Evolutionary conservation across 371 early-diverging fungal genomes (phyloP), one percentile per base, ranked within the genome.

Genomic region (Mucor irregularis): DNA sequence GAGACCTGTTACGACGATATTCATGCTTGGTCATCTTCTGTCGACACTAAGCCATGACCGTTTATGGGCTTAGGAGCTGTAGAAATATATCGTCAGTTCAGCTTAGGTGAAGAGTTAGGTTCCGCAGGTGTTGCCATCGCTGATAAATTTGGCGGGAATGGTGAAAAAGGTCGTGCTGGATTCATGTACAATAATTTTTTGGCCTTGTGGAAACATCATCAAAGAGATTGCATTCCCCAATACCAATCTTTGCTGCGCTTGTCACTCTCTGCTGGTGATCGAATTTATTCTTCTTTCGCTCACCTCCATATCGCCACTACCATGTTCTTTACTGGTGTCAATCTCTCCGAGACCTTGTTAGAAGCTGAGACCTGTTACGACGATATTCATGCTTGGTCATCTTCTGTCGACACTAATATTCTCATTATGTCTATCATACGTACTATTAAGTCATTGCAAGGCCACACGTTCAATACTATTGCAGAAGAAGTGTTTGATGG

Each of bases 341-440:
- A 62, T 25, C 14, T 71, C 4, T 54, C 65, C 0, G 58, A 66
- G 34, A 55, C 58, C 0, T 17, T 77, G 26, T 34, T 45, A 1
- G 66, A 67, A 30, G 74, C 78, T 7, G 70, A 74, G 35, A 34
- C 40, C 7, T 66, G 72, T 25, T 74, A 60, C 49, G 66, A 72
- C 14, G 73, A 74, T 40, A 69, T 72, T 9, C 71, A 74, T 25
- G 34, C 64, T 10, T 71, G 73, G 75, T 68, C 67, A 4, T 46
- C 71, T 4, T 73, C 74, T n/a, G 56, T 63, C 0, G 77, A 76
- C 35, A 63, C 54, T 10, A 66, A 70, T 52, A 59, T 69, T 61
- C 46, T 67, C 22, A 61, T 69, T 24, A 68, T 71, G 76, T 38
- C 57, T 44, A 31, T 82, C 43, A 69, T 78, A 10, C 71, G 63